Evolutionary conservation across 805 yeast species (phyloP), one percentile per base, ranked within the genome.

Genomic region (Wickerhamiella sorbophila): DNA sequence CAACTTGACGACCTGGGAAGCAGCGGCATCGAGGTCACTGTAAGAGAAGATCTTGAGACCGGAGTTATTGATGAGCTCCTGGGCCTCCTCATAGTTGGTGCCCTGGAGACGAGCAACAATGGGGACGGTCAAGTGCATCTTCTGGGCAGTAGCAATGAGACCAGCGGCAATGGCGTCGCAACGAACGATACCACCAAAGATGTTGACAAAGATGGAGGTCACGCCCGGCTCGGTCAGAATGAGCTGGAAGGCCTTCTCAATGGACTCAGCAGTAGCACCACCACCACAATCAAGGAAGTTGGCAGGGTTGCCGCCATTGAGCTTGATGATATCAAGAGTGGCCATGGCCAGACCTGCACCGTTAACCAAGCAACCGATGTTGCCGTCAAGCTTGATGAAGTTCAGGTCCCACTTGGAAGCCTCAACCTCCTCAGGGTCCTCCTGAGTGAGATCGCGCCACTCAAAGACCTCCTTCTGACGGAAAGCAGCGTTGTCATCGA

Each of bases 311-410:
- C 99, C 99, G 59, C 97, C 96, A 70, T 86, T 83, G 57, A 91
- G 76, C 71, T 91, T 86, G 71, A 91, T 85, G 63, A 93, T 93
- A 67, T 91, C 99, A 96, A 91, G 87, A 52, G 99, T 91, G 56
- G 99, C 99, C 99, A 91, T 91, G 58, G 99, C 99, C 62, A 91
- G 75, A 66, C 99, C 99, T 45, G 99, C 99, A 72, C 99, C 99
- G 67, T 91, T 91, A 63, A 91, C 99, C 49, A 91, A 73, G 72
- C 95, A 88, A 57, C 98, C 99, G 60, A 91, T 88, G 74, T 86
- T 84, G 67, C 99, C 99, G 61, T 88, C 93, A 61, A 91, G 78
- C 71, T 91, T 91, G 71, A 91, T 93, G 66, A 88, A 91, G 72
- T 91, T 91, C 59, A 91, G 75, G 57, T 86, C 91, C 59, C 76